phyloP scores from a whole-genome alignment of 139 green algal genomes.

The Chlamydomonas sphaeroides region DNA sequence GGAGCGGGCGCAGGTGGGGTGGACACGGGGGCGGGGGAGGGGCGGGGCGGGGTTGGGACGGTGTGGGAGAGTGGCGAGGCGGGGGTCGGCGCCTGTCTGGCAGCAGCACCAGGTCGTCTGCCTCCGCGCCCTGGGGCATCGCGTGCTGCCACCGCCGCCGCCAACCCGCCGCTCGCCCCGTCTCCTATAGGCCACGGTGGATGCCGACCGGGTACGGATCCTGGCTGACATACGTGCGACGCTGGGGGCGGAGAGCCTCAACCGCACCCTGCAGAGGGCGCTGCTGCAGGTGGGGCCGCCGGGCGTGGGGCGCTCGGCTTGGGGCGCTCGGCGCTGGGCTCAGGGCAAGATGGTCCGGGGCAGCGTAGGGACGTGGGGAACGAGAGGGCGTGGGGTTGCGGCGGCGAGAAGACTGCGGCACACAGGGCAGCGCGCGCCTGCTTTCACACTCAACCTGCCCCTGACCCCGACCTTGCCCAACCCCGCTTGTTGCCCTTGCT shows the following conservation, averaged over 20 bases:
- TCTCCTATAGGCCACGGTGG: constrained; percentile 34
- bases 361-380: no score
- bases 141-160: no score
- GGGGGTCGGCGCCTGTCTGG: no score
- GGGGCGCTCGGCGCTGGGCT: no score
- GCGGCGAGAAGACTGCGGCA: neutral
- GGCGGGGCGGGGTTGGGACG: no score
- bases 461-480: neutral
- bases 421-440: no score
- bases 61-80: no score
- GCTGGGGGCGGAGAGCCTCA: constrained; percentile 2
- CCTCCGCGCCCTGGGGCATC: no score
- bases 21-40: no score
- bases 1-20: constrained; percentile 31
- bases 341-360: no score
- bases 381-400: neutral
- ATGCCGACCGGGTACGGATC: constrained; percentile 18
- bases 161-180: neutral
- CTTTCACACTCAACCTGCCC: neutral
- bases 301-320: no score
- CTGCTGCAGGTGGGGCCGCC: constrained; percentile 33
- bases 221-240: constrained; percentile 32
- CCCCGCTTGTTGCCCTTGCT: neutral
- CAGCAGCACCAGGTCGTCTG: no score
- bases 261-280: constrained; percentile 19